These are phyloP conservation scores for Heliamphora pulchella DNA, from an alignment of 179 eudicot species.

Conservation along the genomic window DNA sequence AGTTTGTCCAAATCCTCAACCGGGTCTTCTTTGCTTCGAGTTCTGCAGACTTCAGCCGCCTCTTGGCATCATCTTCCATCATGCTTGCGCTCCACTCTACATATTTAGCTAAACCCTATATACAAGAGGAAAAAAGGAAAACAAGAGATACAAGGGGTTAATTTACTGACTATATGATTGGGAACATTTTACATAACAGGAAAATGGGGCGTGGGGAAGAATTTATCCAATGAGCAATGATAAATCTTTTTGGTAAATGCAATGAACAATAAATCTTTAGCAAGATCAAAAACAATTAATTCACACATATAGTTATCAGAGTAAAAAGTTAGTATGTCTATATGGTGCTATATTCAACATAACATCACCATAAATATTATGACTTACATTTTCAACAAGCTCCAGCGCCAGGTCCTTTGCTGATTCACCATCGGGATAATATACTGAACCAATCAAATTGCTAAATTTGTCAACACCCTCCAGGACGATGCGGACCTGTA, in stretches of 20 bases:
- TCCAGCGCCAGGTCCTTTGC: slow-evolving; percentile 82
- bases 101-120: slow-evolving; percentile 88
- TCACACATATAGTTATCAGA: background rate
- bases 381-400: slow-evolving; percentile 65
- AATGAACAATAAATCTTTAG: background rate
- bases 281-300: background rate
- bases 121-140: background rate
- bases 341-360: background rate
- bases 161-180: background rate
- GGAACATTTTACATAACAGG: too few relatives aligned
- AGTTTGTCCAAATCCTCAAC: slow-evolving; percentile 78
- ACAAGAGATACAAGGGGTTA: background rate
- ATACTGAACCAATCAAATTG: slow-evolving; percentile 84
- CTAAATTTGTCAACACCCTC: slow-evolving; percentile 72
- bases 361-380: background rate
- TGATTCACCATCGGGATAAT: slow-evolving; percentile 76
- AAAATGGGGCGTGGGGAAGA: background rate
- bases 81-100: slow-evolving; percentile 93
- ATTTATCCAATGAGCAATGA: background rate
- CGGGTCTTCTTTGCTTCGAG: slow-evolving; percentile 80
- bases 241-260: too few relatives aligned
- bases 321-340: background rate
- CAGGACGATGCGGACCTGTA: slow-evolving; percentile 82
- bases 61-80: slow-evolving; percentile 70
- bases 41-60: slow-evolving; percentile 63